Percentiles rank a stretch among this genome's conserved stretches.
phyloP scores from a whole-genome alignment of 768 basidiomycete genomes.

The Tricholoma sp. region DNA sequence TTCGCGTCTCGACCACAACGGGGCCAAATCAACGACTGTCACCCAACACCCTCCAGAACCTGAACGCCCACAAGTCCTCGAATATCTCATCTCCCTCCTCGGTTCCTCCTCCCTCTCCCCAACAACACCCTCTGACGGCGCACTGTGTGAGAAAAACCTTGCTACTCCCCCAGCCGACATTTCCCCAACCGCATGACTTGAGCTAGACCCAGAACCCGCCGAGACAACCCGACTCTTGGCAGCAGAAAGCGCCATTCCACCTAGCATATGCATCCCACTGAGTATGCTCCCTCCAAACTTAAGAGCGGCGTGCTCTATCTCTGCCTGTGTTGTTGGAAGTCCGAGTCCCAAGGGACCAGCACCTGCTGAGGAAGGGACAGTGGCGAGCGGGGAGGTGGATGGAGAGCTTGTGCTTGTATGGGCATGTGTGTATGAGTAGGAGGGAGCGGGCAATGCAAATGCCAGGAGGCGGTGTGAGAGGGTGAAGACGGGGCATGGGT shows the following conservation, averaged over 20 bases:
- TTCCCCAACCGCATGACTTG: background rate
- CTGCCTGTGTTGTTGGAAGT: conserved; percentile 34
- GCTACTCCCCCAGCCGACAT: background rate
- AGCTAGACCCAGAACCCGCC: background rate
- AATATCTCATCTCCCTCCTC: conserved; percentile 20
- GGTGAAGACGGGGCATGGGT: no score
- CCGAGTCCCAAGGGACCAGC: background rate
- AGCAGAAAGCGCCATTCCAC: conserved; percentile 55
- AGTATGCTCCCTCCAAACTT: conserved; percentile 58
- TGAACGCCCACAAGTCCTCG: conserved; percentile 1
- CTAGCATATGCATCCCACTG: conserved; percentile 58
- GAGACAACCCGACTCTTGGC: conserved; percentile 28
- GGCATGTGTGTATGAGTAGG: no score
- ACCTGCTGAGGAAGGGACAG: no score
- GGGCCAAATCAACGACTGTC: conserved; percentile 50
- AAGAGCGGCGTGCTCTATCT: conserved; percentile 49
- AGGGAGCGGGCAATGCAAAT: no score
- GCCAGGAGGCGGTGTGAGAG: no score
- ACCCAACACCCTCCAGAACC: conserved; percentile 20
- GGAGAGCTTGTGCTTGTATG: no score
- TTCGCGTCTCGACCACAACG: conserved; percentile 11
- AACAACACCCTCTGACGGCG: conserved; percentile 38
- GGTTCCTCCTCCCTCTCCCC: background rate
- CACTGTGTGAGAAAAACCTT: conserved; percentile 58
- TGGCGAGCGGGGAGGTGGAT: background rate